phyloP scores from a whole-genome alignment of 1,284 basidiomycete genomes.

The Cutaneotrichosporon arboriforme region DNA sequence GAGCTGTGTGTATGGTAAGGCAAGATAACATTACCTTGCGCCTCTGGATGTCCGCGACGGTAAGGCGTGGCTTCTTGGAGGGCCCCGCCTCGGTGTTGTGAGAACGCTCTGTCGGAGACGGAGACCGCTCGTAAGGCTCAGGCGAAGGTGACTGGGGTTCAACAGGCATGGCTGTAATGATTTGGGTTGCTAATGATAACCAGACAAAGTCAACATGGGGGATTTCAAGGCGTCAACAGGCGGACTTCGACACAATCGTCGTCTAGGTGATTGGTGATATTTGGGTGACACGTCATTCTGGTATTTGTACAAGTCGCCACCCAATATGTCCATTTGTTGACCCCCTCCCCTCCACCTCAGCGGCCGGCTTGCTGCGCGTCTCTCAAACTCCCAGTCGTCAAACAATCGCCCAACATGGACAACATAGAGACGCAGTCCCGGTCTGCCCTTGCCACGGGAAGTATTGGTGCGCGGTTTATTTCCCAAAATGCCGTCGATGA shows the following conservation, averaged over 20 bases:
- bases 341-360: background rate
- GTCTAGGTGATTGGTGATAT: too few species aligned
- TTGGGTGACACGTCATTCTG: too few species aligned
- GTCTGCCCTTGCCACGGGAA: conserved; percentile 22
- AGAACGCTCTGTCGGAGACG: conserved; percentile 4
- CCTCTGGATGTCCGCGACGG: conserved; percentile 27
- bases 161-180: conserved; percentile 17
- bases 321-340: too few species aligned
- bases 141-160: conserved; percentile 11
- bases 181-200: too few species aligned
- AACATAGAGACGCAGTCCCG: conserved; percentile 17
- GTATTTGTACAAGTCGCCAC: too few species aligned
- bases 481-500: conserved; percentile 73
- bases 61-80: conserved; percentile 26
- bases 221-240: too few species aligned
- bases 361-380: too few species aligned
- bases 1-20: background rate
- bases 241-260: too few species aligned
- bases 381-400: too few species aligned
- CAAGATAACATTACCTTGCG: conserved; percentile 20
- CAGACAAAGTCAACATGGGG: too few species aligned
- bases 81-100: background rate
- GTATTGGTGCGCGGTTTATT: conserved; percentile 50
- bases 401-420: conserved; percentile 8
- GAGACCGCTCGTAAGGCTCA: conserved; percentile 13